Base-by-base conservation (phyloP, 2,329 filamentous ascomycete species). In the Hymenoscyphus repandus region DNA sequence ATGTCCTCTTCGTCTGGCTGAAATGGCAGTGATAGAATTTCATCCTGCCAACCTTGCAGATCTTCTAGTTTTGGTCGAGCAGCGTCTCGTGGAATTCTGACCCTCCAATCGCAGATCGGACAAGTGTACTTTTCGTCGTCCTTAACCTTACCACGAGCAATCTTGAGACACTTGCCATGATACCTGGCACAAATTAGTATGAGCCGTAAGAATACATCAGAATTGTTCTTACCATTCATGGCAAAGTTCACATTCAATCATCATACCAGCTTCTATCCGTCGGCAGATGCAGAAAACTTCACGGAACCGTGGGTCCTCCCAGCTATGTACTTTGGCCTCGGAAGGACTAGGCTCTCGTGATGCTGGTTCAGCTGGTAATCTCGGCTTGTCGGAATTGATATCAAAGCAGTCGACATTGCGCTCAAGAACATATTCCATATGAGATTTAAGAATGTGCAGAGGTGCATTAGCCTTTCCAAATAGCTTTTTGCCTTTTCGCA, bases 91-190 rank as follows among this genome's bases (percentile, higher is more conserved):
- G 93, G 93, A 47, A 99, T 97, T 72, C 92, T 95, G 65, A 96
- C 88, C 15, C 93, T 86, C 83, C 91, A 96, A 68, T 99, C 93
- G 67, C 93, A 99, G 55, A 99, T 95, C 0, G 93, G 93, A 64
- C 93, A 99, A 1, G 92, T 97, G 66, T 96, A 99, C 68, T 95
- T 96, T 66, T 97, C 93, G 56, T 96, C 92, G 65, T 97, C 93
- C 71, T 97, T 97, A 62, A 99, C 89, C 66, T 97, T 99, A 47
- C 93, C 93, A 45, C 93, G 83, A 2, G 93, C 93, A 64, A 99
- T 96, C 73, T 99, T 99, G 34, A 99, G 76, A 63, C 93, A 99
- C 69, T 96, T 97, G 53, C 93, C 92, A 64, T 99, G 93, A 65
- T 99, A 99, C 88, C 87, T 91, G 54, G 7, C 22, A 9, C 34